Conservation (phyloP, 2,329 filamentous ascomycete genomes). For the Colletotrichum costaricense region DNA sequence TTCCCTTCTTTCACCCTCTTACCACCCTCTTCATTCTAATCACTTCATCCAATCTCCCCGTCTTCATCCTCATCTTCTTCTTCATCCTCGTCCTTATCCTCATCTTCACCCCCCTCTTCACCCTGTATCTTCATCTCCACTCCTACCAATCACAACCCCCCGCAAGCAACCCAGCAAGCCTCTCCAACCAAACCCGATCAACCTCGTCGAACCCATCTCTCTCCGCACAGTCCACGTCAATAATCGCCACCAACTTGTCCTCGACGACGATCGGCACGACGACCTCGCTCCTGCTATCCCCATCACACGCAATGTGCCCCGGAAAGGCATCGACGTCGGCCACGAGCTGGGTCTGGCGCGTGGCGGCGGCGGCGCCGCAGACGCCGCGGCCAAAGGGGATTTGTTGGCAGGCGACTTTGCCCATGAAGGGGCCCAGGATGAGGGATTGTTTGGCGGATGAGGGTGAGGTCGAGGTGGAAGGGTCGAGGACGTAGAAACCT, state of each 20-base stretch:
- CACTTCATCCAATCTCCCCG: no score
- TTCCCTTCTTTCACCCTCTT: no score
- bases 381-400: slow-evolving; percentile 81
- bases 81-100: no score
- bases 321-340: slow-evolving; percentile 79
- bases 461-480: slow-evolving; percentile 41
- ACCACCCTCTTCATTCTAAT: no score
- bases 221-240: slow-evolving; percentile 82
- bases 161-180: slow-evolving; percentile 70
- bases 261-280: slow-evolving; percentile 76
- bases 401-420: slow-evolving; percentile 82
- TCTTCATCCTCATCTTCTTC: neutral
- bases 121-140: neutral
- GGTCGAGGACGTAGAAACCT: slow-evolving; percentile 79
- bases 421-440: slow-evolving; percentile 84
- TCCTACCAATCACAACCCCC: slow-evolving; percentile 73
- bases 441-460: slow-evolving; percentile 57
- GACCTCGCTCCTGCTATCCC: slow-evolving; percentile 81
- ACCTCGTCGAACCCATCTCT: slow-evolving; percentile 75
- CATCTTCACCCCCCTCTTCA: neutral
- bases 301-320: slow-evolving; percentile 86
- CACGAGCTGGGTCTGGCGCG: slow-evolving; percentile 71
- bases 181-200: slow-evolving; percentile 74
- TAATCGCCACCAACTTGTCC: slow-evolving; percentile 74
- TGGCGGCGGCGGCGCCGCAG: slow-evolving; percentile 76